phyloP scores from a whole-genome alignment of 2,329 filamentous ascomycete species.

The Colletotrichum sansevieriae region DNA sequence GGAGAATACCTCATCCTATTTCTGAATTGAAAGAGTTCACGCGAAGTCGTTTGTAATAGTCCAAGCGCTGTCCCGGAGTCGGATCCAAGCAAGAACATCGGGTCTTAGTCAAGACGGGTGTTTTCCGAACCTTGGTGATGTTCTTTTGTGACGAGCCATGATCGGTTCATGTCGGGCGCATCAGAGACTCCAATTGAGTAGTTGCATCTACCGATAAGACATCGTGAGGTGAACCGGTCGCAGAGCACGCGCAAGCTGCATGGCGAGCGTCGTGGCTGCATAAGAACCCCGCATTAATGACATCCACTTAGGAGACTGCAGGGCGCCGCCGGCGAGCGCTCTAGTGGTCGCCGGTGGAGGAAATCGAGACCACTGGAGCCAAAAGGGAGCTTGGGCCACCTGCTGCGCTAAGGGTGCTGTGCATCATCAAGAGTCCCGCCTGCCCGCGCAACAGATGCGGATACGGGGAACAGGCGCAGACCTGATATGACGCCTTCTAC shows the following conservation, averaged over 20 bases:
- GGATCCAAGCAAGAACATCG: background rate
- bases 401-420: conserved; percentile 11
- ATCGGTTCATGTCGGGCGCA: background rate
- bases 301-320: conserved; percentile 17
- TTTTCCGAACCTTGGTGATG: background rate
- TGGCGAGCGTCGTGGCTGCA: conserved; percentile 7
- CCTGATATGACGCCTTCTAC: conserved; percentile 34
- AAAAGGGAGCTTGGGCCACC: conserved; percentile 54
- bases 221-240: background rate
- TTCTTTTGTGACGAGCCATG: background rate
- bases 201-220: background rate
- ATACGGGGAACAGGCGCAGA: conserved; percentile 5
- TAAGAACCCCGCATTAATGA: conserved; percentile 32
- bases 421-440: conserved; percentile 23
- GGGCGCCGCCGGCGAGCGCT: conserved; percentile 23
- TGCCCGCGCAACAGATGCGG: conserved; percentile 2
- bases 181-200: background rate
- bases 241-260: conserved; percentile 22
- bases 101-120: background rate
- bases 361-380: background rate
- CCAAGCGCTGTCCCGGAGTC: conserved; percentile 18
- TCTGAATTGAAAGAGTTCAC: background rate
- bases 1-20: conserved; percentile 19
- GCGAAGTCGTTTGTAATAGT: conserved; percentile 5
- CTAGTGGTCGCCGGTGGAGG: conserved; percentile 10